Conservation (phyloP, 2,329 filamentous ascomycete species). For the Exophiala spinifera region DNA sequence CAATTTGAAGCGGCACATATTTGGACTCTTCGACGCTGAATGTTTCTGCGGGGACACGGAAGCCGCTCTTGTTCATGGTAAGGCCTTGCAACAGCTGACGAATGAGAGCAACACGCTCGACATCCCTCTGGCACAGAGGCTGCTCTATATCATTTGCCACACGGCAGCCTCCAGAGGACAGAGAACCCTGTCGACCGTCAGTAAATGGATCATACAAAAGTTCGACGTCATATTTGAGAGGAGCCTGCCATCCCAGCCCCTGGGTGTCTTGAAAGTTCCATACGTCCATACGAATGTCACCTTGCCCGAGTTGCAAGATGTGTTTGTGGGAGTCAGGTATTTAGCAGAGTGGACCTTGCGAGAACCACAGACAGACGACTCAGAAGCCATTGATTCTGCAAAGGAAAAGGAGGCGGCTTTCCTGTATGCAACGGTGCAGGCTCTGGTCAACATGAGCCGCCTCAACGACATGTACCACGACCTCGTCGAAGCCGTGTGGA, state of each 20-base stretch:
- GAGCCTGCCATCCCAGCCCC: too few species aligned
- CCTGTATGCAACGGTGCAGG: background rate
- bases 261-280: too few species aligned
- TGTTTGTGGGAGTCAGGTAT: too few species aligned
- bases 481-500: constrained; percentile 3
- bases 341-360: too few species aligned
- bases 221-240: background rate
- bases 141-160: background rate
- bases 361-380: too few species aligned
- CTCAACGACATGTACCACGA: constrained; percentile 6
- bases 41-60: background rate
- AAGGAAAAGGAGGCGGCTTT: background rate
- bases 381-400: too few species aligned
- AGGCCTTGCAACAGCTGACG: background rate
- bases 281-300: too few species aligned
- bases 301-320: too few species aligned
- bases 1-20: background rate
- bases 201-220: background rate
- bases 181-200: background rate
- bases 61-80: background rate
- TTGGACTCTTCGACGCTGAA: background rate
- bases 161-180: constrained; percentile 1
- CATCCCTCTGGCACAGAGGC: background rate
- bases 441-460: background rate
- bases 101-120: constrained; percentile 1